These are phyloP conservation scores for Suillus plorans DNA, from an alignment of 768 basidiomycete species.

Conservation along the genomic window DNA sequence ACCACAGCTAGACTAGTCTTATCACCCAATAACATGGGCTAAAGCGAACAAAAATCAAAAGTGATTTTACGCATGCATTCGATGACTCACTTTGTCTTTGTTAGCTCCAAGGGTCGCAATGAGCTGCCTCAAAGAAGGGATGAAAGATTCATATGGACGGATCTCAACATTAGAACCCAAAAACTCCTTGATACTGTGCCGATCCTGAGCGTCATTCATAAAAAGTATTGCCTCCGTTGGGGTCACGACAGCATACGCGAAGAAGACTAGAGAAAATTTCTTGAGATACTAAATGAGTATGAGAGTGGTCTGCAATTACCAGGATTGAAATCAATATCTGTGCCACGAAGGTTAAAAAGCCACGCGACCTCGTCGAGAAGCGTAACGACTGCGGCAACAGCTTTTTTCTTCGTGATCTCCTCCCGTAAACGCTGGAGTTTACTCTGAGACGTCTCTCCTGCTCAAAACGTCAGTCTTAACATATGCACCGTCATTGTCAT, in stretches of 20 bases:
- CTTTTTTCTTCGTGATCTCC: slow-evolving; percentile 57
- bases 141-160: slow-evolving; percentile 67
- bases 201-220: slow-evolving; percentile 52
- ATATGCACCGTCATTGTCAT: background rate
- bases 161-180: slow-evolving; percentile 66
- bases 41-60: slow-evolving; percentile 1
- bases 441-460: slow-evolving; percentile 58
- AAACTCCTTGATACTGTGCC: slow-evolving; percentile 39
- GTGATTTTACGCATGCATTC: slow-evolving; percentile 22
- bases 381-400: slow-evolving; percentile 70
- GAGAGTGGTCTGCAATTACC: slow-evolving; percentile 33
- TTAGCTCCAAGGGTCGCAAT: slow-evolving; percentile 33
- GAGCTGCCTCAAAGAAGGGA: slow-evolving; percentile 58
- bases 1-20: slow-evolving; percentile 82
- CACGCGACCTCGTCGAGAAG: slow-evolving; percentile 95
- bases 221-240: slow-evolving; percentile 60
- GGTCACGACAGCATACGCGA: slow-evolving; percentile 85
- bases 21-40: slow-evolving; percentile 77
- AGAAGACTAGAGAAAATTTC: slow-evolving; percentile 62
- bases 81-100: slow-evolving; percentile 30
- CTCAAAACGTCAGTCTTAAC: background rate
- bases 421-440: slow-evolving; percentile 72
- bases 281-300: slow-evolving; percentile 2
- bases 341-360: slow-evolving; percentile 90
- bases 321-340: slow-evolving; percentile 89